These are phyloP conservation scores for Aspergillus indologenus DNA, from an alignment of 495 filamentous ascomycete genomes.

Conservation along the genomic window DNA sequence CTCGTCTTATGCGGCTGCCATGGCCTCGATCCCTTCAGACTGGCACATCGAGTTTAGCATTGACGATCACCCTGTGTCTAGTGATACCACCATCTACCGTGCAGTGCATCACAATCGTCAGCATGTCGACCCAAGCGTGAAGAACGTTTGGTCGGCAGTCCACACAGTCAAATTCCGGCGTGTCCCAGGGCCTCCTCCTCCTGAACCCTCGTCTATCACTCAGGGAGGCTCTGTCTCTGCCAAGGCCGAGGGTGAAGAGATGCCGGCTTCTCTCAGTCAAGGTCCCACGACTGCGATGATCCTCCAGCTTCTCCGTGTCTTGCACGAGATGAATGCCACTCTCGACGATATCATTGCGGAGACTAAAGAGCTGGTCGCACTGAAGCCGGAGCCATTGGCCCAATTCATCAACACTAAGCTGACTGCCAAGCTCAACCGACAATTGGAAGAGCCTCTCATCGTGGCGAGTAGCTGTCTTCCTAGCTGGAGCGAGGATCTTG, in stretches of 20 bases:
- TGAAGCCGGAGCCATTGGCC: slow-evolving; percentile 81
- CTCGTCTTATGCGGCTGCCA: slow-evolving; percentile 78
- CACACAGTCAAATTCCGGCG: slow-evolving; percentile 91
- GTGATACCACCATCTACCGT: slow-evolving; percentile 94
- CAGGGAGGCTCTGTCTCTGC: slow-evolving; percentile 46
- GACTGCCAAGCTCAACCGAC: slow-evolving; percentile 96
- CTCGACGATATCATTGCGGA: slow-evolving; percentile 96
- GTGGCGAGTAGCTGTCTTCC: slow-evolving; percentile 97
- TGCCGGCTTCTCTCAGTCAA: slow-evolving; percentile 82
- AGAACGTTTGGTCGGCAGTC: slow-evolving; percentile 83
- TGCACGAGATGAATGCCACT: slow-evolving; percentile 92
- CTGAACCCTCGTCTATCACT: slow-evolving; percentile 67
- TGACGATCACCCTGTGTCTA: slow-evolving; percentile 75
- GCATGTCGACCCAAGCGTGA: slow-evolving; percentile 56
- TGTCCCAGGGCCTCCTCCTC: slow-evolving; percentile 80
- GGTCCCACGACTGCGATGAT: slow-evolving; percentile 82
- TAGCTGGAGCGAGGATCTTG: slow-evolving; percentile 96
- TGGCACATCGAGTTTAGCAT: slow-evolving; percentile 98
- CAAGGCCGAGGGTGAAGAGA: slow-evolving; percentile 47
- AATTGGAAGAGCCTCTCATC: slow-evolving; percentile 96
- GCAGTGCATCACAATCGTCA: slow-evolving; percentile 77
- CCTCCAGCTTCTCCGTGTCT: slow-evolving; percentile 80
- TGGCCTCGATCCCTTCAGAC: slow-evolving; percentile 71
- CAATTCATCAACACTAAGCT: slow-evolving; percentile 99
- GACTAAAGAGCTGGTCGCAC: slow-evolving; percentile 63